Evolutionary conservation across 1,139 yeast species (phyloP), one percentile per base, ranked within the genome.

Genomic region (Suhomyces wounanorum): DNA sequence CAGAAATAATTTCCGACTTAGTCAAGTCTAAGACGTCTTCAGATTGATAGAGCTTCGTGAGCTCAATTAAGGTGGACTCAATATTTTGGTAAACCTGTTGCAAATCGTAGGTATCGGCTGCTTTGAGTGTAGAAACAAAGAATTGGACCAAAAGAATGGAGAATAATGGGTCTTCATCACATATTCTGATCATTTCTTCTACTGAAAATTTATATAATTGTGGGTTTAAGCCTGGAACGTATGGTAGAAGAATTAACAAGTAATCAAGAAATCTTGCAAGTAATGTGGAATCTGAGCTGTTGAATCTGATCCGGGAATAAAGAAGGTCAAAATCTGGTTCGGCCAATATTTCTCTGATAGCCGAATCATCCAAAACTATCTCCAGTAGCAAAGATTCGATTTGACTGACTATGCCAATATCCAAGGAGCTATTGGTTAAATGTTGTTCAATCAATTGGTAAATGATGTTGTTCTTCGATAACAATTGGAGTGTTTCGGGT

Each of bases 91-190:
- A 52, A 0, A 60, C 52, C 7, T 31, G 28, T 1, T 7, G 10
- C 18, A 49, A 43, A 10, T 41, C 36, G 26, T 41, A 16, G 3
- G 45, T 48, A 21, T 26, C 25, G 10, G 59, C 23, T 18, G 33
- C 43, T 7, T 45, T 42, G 8, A 67, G 53, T n/a, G 70, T 50
- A 28, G 58, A 60, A 14, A 55, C 57, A 53, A 69, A 73, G 58
- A 68, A 73, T 42, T 66, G 68, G 10, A 70, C 58, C 10, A 66
- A 52, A 42, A 68, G 55, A 3, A 68, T 59, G 9, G 60, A 61
- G 31, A 65, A 63, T 30, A 71, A 58, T 0, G 69, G 67, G 52
- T 70, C 75, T 11, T 60, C 61, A 3, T 55, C 58, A 14, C 53
- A 56, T 25, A 50, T 40, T 8, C 51, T 31, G 16, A 43, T 40